Conservation (phyloP, 1,284 basidiomycete genomes). For the Cystobasidiaceae sp. region DNA sequence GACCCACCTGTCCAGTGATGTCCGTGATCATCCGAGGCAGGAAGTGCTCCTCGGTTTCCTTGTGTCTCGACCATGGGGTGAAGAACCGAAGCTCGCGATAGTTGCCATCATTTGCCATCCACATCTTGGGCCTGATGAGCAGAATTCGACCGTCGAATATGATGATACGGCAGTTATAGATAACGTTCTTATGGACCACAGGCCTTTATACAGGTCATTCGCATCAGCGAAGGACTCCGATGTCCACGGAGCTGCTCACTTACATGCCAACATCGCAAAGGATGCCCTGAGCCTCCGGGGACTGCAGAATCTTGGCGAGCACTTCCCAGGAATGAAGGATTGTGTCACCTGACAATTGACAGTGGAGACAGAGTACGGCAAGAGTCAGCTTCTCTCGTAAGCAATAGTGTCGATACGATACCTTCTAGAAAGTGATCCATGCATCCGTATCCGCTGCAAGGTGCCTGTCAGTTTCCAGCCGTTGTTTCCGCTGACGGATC, state of each 20-base stretch:
- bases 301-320: conserved; percentile 74
- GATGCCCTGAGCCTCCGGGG: conserved; percentile 68
- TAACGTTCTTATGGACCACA: conserved; percentile 90
- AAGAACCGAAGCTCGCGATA: conserved; percentile 95
- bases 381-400: too few relatives aligned
- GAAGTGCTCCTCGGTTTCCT: conserved; percentile 80
- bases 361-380: not conserved
- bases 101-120: conserved; percentile 98
- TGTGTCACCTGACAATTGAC: conserved; percentile 65
- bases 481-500: not conserved
- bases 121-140: conserved; percentile 97
- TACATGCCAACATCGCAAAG: conserved; percentile 92
- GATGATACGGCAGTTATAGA: conserved; percentile 92
- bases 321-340: conserved; percentile 95
- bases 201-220: conserved; percentile 59
- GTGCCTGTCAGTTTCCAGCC: not conserved
- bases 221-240: not conserved
- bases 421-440: conserved; percentile 88
- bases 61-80: conserved; percentile 87
- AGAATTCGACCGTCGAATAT: conserved; percentile 79
- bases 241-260: conserved; percentile 45
- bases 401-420: too few relatives aligned
- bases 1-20: conserved; percentile 75
- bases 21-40: conserved; percentile 79
- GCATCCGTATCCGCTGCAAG: conserved; percentile 81